These are phyloP conservation scores for Ophidiomyces ophidiicola DNA, from an alignment of 2,329 filamentous ascomycete species.

Conservation along the genomic window DNA sequence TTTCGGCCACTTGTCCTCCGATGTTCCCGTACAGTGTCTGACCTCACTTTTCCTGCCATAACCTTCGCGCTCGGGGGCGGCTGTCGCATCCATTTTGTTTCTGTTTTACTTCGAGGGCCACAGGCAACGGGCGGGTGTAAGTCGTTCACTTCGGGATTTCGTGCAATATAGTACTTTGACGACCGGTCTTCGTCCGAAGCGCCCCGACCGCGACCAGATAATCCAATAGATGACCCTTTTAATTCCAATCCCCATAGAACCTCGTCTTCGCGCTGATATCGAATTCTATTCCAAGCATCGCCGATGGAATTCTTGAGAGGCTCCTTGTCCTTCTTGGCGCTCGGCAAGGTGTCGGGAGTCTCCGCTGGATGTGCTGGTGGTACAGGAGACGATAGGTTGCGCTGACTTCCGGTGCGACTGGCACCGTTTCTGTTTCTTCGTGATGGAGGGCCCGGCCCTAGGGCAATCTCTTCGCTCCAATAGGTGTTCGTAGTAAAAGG, in stretches of 20 bases:
- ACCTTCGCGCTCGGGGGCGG: conserved; percentile 79
- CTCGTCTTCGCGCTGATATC: conserved; percentile 80
- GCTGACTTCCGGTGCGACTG: conserved; percentile 49
- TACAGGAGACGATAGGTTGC: conserved; percentile 41
- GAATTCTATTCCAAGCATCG: conserved; percentile 63
- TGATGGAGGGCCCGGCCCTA: conserved; percentile 64
- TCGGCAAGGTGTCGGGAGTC: conserved; percentile 14
- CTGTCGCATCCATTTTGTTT: conserved; percentile 82
- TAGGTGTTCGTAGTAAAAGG: conserved; percentile 79
- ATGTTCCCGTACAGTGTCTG: conserved; percentile 18
- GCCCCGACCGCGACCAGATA: conserved; percentile 30
- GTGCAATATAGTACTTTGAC: conserved; percentile 48
- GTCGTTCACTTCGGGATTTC: conserved; percentile 68
- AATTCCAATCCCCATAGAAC: conserved; percentile 60
- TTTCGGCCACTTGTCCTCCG: conserved; percentile 7
- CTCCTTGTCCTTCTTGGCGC: conserved; percentile 36
- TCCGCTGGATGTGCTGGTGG: conserved; percentile 16
- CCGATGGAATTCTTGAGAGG: conserved; percentile 26
- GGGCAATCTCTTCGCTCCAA: conserved; percentile 74
- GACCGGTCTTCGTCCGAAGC: conserved; percentile 26
- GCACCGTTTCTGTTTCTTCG: conserved; percentile 44
- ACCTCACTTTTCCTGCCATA: conserved; percentile 68
- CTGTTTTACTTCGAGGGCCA: conserved; percentile 55
- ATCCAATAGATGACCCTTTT: conserved; percentile 44
- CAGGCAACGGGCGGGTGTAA: conserved; percentile 75